A percentile compares a stretch with the other conserved stretches of the same genome.
phyloP scores from a whole-genome alignment of 495 filamentous ascomycete genomes.

The Annulohypoxylon nitens region DNA sequence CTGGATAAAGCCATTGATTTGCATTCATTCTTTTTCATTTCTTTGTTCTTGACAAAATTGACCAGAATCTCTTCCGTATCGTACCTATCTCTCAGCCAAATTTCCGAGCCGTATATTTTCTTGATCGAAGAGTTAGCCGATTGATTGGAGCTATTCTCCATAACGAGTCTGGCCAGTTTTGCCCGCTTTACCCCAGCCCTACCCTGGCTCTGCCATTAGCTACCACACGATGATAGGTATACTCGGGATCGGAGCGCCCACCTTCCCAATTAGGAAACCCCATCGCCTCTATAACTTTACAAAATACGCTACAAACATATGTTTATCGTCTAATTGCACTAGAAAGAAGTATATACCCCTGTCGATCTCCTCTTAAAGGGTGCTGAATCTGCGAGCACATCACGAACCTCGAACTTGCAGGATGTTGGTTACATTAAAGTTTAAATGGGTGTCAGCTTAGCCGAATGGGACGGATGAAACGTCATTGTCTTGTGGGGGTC shows the following conservation, averaged over 20 bases:
- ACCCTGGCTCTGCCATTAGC: neutral
- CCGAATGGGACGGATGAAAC: neutral
- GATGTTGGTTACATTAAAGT: neutral
- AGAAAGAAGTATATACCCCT: neutral
- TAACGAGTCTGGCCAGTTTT: neutral
- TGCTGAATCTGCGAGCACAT: neutral
- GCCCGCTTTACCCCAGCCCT: neutral
- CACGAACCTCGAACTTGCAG: neutral
- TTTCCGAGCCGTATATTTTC: neutral
- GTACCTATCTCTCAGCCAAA: neutral
- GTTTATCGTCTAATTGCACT: neutral
- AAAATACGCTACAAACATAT: neutral
- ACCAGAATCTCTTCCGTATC: neutral
- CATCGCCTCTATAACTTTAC: neutral
- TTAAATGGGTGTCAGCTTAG: neutral
- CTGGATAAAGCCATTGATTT: neutral
- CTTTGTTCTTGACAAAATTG: neutral
- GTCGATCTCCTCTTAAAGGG: neutral
- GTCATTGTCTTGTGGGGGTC: neutral
- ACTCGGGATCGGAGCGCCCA: conserved; percentile 6
- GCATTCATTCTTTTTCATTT: neutral
- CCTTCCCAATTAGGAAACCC: conserved; percentile 6
- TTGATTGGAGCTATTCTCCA: neutral
- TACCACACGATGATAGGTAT: too few relatives aligned
- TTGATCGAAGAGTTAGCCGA: neutral